These are phyloP conservation scores for Actinidia arguta DNA, from an alignment of 179 eudicot genomes.

Conservation along the genomic window DNA sequence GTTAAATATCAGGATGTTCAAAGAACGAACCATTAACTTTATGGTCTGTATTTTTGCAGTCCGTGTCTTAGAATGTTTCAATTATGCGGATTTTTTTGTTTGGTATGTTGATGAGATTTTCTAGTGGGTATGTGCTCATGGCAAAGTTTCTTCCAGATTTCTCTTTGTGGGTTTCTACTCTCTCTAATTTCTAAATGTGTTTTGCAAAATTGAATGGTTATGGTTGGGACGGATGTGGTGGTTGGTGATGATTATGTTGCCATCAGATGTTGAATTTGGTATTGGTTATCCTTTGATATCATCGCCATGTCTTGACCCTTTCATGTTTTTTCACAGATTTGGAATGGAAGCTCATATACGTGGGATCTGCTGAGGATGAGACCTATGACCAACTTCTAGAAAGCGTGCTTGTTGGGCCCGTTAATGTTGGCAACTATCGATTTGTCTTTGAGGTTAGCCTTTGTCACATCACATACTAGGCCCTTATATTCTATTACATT, in stretches of 20 bases:
- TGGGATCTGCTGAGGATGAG: slow-evolving; percentile 97
- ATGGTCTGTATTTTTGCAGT: background rate
- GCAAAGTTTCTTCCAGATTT: background rate
- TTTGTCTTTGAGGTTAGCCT: slow-evolving; percentile 85
- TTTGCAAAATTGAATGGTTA: background rate
- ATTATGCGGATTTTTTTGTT: background rate
- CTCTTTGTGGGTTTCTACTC: background rate
- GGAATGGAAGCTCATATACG: slow-evolving; percentile 92
- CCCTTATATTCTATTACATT: background rate
- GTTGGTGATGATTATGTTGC: background rate
- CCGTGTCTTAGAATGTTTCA: background rate
- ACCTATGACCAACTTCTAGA: slow-evolving; percentile 89
- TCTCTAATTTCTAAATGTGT: background rate
- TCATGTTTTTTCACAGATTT: slow-evolving; percentile 48
- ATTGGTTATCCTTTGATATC: background rate
- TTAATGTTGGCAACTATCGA: slow-evolving; percentile 89
- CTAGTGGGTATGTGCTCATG: background rate
- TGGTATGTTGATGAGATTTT: background rate
- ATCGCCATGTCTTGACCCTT: no score
- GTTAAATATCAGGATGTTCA: background rate
- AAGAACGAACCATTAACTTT: background rate
- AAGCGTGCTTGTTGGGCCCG: slow-evolving; percentile 95
- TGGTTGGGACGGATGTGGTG: background rate
- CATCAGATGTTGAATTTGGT: background rate
- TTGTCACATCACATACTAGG: background rate